These are phyloP conservation scores for Nicotiana undulata DNA, from an alignment of 257 asterid species.

Conservation along the genomic window DNA sequence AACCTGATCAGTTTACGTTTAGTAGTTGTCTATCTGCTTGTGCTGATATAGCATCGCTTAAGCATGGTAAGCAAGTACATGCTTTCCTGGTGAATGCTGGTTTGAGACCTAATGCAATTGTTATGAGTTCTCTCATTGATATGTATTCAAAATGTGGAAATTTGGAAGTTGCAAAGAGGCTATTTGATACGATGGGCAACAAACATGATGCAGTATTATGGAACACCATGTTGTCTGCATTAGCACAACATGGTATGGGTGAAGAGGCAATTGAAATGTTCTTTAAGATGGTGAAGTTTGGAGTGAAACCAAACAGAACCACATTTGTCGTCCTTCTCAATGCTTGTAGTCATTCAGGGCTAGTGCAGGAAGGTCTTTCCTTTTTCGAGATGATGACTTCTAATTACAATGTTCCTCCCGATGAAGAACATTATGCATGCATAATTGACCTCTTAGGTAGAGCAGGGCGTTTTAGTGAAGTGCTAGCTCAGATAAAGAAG, in stretches of 20 bases:
- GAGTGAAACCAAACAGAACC: conserved; percentile 44
- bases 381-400: conserved; percentile 39
- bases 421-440: conserved; percentile 60
- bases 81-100: conserved; percentile 39
- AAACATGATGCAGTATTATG: conserved; percentile 47
- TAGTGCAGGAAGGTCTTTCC: conserved; percentile 48
- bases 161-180: conserved; percentile 36
- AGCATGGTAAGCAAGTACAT: conserved; percentile 61
- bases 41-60: conserved; percentile 36
- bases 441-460: conserved; percentile 51
- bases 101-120: conserved; percentile 42
- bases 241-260: conserved; percentile 60
- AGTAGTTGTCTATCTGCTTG: conserved; percentile 59
- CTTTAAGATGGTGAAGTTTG: conserved; percentile 39
- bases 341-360: conserved; percentile 56
- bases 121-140: conserved; percentile 58
- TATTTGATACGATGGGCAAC: conserved; percentile 29
- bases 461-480: conserved; percentile 44
- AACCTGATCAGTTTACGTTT: conserved; percentile 59
- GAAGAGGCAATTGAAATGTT: conserved; percentile 37
- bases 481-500: conserved; percentile 35
- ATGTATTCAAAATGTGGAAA: conserved; percentile 73
- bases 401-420: conserved; percentile 32
- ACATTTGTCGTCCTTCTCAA: conserved; percentile 55
- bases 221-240: conserved; percentile 62